Conservation (phyloP, 1,284 basidiomycete genomes). For the Ceratobasidium sp. region DNA sequence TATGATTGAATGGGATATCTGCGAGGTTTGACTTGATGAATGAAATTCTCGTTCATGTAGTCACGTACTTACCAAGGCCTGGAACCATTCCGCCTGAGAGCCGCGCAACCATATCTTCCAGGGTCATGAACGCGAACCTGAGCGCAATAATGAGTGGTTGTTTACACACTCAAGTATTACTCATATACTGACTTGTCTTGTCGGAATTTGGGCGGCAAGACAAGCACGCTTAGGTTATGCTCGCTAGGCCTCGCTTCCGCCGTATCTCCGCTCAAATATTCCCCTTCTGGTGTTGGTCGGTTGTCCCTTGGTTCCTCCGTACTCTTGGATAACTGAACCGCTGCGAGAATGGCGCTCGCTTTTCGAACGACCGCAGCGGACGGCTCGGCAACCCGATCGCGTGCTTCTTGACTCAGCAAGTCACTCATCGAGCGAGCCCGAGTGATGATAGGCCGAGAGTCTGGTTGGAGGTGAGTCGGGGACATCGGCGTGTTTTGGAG, state of each 20-base stretch:
- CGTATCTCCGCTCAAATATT: not conserved
- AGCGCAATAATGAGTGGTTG: not conserved
- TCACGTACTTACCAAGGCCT: not conserved
- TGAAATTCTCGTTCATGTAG: too few species aligned
- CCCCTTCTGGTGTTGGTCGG: not conserved
- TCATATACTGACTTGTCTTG: constrained; percentile 29
- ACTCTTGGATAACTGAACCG: not conserved
- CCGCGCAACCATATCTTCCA: constrained; percentile 23
- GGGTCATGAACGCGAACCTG: constrained; percentile 32
- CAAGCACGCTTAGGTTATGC: not conserved
- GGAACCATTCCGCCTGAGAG: constrained; percentile 8
- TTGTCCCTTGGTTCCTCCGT: not conserved
- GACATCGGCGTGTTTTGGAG: constrained; percentile 33
- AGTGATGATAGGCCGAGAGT: constrained; percentile 57
- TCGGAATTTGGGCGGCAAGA: constrained; percentile 1
- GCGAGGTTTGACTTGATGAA: too few species aligned
- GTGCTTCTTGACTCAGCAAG: constrained; percentile 58
- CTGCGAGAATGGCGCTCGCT: constrained; percentile 25
- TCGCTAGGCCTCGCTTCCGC: not conserved
- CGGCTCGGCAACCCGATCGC: constrained; percentile 53
- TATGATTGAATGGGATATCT: constrained; percentile 77
- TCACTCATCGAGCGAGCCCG: constrained; percentile 68
- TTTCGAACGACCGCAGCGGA: constrained; percentile 30
- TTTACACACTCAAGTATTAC: not conserved
- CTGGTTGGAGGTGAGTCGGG: constrained; percentile 13